Conservation (phyloP, 1,284 basidiomycete genomes). For the Violaceomyces palustris region DNA sequence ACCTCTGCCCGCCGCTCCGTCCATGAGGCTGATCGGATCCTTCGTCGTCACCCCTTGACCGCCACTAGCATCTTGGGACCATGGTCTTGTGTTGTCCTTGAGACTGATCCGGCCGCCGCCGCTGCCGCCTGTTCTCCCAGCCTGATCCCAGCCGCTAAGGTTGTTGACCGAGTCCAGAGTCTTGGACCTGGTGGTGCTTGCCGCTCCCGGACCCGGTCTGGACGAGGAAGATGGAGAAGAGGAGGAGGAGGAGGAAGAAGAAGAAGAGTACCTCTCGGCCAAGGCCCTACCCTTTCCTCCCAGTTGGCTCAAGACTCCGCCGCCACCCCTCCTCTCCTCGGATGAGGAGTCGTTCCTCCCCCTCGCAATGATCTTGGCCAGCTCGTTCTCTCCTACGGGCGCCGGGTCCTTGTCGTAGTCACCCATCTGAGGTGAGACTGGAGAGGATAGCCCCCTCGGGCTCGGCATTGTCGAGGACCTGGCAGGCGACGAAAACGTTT, state of each 20-base stretch:
- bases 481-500: too few species aligned
- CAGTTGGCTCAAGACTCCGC: not conserved
- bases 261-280: conserved; percentile 12
- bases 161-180: too few species aligned
- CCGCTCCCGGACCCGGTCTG: too few species aligned
- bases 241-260: not conserved
- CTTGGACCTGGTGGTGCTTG: too few species aligned
- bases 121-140: conserved; percentile 17
- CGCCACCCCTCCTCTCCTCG: too few species aligned
- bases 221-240: too few species aligned
- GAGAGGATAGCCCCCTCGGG: conserved; percentile 10
- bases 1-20: conserved; percentile 21
- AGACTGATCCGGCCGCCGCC: conserved; percentile 21
- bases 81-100: conserved; percentile 17
- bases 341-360: conserved; percentile 8
- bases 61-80: not conserved
- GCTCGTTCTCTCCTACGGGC: conserved; percentile 39
- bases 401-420: conserved; percentile 36
- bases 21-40: conserved; percentile 26
- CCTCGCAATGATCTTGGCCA: conserved; percentile 39
- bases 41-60: not conserved
- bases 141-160: conserved; percentile 37
- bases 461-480: not conserved
- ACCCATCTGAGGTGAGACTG: conserved; percentile 19
- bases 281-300: conserved; percentile 13